Evolutionary conservation across 2,329 filamentous ascomycete species (phyloP).

Genomic region (Colletotrichum graminicola): DNA sequence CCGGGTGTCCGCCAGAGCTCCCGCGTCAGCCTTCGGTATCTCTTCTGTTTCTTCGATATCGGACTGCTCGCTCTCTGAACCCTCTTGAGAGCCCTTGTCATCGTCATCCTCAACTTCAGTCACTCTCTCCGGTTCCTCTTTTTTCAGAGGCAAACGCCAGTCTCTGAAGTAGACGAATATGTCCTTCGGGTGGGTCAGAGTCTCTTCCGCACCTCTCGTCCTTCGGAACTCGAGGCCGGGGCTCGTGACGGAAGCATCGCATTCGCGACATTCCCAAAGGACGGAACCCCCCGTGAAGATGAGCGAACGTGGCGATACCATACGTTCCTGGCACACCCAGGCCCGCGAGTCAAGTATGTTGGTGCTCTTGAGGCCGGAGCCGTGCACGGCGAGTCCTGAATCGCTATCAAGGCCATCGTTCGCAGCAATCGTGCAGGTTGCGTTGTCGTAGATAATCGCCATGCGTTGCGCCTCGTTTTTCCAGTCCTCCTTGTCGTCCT

Average conservation of each 20-base stretch:
- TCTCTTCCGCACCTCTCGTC: not conserved
- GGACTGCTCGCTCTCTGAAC: not conserved
- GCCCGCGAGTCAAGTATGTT: slow-evolving; percentile 7
- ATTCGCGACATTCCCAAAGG: slow-evolving; percentile 22
- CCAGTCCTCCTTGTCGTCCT: slow-evolving; percentile 10
- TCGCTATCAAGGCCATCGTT: slow-evolving; percentile 10
- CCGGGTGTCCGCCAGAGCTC: not conserved
- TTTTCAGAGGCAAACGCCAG: slow-evolving; percentile 4
- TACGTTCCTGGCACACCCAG: slow-evolving; percentile 23
- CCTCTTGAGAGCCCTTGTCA: not conserved
- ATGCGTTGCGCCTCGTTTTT: slow-evolving; percentile 13
- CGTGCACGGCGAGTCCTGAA: not conserved
- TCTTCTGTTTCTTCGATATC: not conserved
- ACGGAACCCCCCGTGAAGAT: not conserved
- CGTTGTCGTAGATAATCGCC: slow-evolving; percentile 25
- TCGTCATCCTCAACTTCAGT: not conserved
- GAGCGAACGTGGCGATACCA: slow-evolving; percentile 18
- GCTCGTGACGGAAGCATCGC: slow-evolving; percentile 1
- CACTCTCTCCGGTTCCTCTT: not conserved
- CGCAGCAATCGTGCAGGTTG: not conserved
- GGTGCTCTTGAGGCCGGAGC: not conserved
- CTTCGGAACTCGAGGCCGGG: not conserved
- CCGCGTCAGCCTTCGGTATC: not conserved
- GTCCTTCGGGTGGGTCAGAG: slow-evolving; percentile 11
- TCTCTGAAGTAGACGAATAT: slow-evolving; percentile 26